These are phyloP conservation scores for Telopea speciosissima DNA, from an alignment of 177 flowering plant species.

Conservation along the genomic window DNA sequence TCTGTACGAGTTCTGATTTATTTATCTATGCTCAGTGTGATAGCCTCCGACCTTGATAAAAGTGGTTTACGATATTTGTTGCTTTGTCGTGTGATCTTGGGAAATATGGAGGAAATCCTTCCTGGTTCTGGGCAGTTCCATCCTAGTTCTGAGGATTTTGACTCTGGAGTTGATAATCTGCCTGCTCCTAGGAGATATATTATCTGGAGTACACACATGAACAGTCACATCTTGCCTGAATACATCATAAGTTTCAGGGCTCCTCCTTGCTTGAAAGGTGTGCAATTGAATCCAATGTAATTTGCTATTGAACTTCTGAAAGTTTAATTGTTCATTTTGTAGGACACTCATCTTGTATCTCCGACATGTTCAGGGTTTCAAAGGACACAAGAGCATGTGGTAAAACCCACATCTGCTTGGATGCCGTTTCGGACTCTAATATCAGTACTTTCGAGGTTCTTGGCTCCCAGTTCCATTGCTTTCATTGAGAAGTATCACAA, in stretches of 20 bases:
- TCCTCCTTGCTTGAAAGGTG: constrained; percentile 22
- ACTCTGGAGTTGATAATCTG: constrained; percentile 60
- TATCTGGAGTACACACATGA: constrained; percentile 53
- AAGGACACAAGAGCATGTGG: constrained; percentile 8
- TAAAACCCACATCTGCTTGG: constrained; percentile 44
- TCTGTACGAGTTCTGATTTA: neutral
- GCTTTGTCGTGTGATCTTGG: constrained; percentile 76
- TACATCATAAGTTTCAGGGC: constrained; percentile 44
- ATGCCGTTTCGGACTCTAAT: constrained; percentile 39
- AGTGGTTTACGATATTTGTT: constrained; percentile 53
- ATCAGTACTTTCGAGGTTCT: constrained; percentile 20
- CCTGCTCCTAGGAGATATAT: constrained; percentile 37
- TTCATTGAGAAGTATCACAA: constrained; percentile 24
- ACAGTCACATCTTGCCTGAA: constrained; percentile 52
- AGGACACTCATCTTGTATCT: neutral
- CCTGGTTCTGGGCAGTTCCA: constrained; percentile 45
- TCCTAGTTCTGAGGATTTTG: constrained; percentile 54
- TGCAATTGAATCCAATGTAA: neutral
- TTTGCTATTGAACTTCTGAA: neutral
- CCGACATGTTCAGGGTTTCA: constrained; percentile 4
- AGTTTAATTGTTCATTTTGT: neutral
- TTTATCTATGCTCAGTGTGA: constrained; percentile 28
- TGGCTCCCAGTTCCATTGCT: constrained; percentile 18
- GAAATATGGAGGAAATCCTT: constrained; percentile 40
- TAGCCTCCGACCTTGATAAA: constrained; percentile 28